Evolutionary conservation across 148 eudicot genomes (phyloP), one percentile per base, ranked within the genome.

Genomic region (Chenopodium berlandieri): DNA sequence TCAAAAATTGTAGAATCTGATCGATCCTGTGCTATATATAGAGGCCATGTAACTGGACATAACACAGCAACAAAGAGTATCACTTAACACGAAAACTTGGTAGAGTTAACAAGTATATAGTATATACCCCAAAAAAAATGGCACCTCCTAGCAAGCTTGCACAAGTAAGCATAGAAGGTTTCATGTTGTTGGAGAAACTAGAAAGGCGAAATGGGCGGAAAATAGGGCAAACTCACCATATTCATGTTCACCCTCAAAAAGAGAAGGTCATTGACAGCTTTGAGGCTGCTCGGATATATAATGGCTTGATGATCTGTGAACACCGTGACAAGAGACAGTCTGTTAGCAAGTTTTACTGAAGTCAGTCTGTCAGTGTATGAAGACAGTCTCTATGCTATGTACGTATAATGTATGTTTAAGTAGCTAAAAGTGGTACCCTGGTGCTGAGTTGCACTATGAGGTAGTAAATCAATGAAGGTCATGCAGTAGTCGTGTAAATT

Each of bases 221-320:
- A 8, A 30, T 54, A 30, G 75, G 72, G 50, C 11, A 68, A 25
- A 12, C 37, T 54, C 65, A 52, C n/a, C 75, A 37, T 30, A 22
- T 71, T 46, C 76, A 77, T 60, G 72, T 47, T 64, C 66, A 62
- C 23, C 34, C 82, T 73, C 85, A 75, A 9, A 50, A 22, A 34
- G 60, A 78, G 3, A 27, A n/a, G 37, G 54, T 31, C 2, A 83
- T 83, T 2, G 75, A 83, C 52, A 73, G 85, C 37, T 73, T 62
- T 25, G 54, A 66, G 46, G 85, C 82, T 17, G 82, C 85, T 37
- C 78, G 73, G 10, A 83, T 50, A 72, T 83, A 83, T 54, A 75
- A 79, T 37, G 85, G 82, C 47, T 34, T 83, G 31, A 50, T 56
- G 78, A 20, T 83, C 37, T 79, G 82, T 13, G 85, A 83, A 20